phyloP scores from a whole-genome alignment of 208 protist species.

The Trypanosoma melophagium region DNA sequence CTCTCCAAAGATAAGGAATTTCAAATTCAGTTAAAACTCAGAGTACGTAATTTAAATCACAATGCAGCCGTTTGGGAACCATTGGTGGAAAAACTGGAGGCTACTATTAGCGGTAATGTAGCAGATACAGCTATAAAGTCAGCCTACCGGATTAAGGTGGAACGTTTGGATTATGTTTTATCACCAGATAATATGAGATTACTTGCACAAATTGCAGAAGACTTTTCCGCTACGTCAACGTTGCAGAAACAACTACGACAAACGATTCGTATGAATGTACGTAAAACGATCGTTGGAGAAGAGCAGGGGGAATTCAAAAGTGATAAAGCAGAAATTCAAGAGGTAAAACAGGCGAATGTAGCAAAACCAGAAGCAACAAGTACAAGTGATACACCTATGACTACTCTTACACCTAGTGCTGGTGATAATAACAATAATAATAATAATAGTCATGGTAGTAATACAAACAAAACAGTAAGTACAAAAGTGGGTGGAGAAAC shows the following conservation, averaged over 20 bases:
- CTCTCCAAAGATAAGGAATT: constrained; percentile 57
- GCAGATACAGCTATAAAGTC: constrained; percentile 31
- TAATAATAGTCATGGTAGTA: too few relatives aligned
- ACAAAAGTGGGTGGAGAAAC: constrained; percentile 6
- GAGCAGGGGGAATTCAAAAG: not conserved
- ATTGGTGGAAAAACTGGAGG: constrained; percentile 68
- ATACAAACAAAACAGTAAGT: too few relatives aligned
- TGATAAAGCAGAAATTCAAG: not conserved
- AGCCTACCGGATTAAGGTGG: constrained; percentile 56
- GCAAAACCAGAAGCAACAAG: too few relatives aligned
- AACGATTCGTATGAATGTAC: constrained; percentile 26
- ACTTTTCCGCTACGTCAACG: constrained; percentile 49
- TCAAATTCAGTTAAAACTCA: constrained; percentile 41
- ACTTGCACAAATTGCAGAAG: constrained; percentile 40
- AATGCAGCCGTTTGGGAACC: constrained; percentile 81
- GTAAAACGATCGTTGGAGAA: constrained; percentile 25
- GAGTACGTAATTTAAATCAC: constrained; percentile 73
- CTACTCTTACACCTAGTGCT: too few relatives aligned
- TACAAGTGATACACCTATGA: too few relatives aligned
- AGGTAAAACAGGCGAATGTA: too few relatives aligned
- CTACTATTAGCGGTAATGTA: constrained; percentile 42
- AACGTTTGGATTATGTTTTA: constrained; percentile 71
- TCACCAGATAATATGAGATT: constrained; percentile 72
- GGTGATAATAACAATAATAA: too few relatives aligned
- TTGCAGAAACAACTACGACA: constrained; percentile 64